Evolutionary conservation across 805 yeast genomes (phyloP), one percentile per base, ranked within the genome.

Genomic region (Tanozyma kutaoensis): DNA sequence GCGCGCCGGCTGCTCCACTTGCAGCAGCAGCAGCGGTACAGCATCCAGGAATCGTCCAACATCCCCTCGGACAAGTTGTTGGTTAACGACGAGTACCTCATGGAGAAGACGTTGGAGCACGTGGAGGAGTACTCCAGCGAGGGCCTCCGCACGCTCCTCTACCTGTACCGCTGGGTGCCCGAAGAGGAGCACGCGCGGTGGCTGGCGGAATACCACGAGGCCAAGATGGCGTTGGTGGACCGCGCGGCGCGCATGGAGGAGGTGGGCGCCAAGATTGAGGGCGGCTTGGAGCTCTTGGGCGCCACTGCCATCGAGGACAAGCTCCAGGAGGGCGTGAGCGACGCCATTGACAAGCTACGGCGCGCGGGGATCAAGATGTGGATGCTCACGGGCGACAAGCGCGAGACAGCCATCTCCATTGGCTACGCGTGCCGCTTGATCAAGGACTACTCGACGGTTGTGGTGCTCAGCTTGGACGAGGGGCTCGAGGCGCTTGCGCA

Each of bases 371-470:
- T 91, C 31, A 82, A 77, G 43, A 55, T 91, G 62, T 91, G 99
- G 99, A 91, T 91, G 96, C 59, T 91, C 25, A 91, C 99, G 0
- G 99, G 99, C 24, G 99, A 91, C 48, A 93, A 93, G 46, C 63
- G 96, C 32, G 99, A 91, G 51, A 91, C 99, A 0, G 99, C 99
- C 2, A 85, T 91, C 34, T 91, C 85, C 45, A 88, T 91, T 50
- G 98, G 97, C 1, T 81, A 86, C 43, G 80, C 98, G 5, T 91
- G 98, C 50, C 74, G 84, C 20, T 59, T 91, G 37, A 88, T 91
- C 43, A 80, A 88, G 42, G 98, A 91, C 43, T 91, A 79, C 46
- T 84, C 95, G 0, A 79, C 93, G 0, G 81, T 91, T 10, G 74
- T 88, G 10, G 53, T 85, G n/a, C 54, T 91, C 26, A 67, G 68